Evolutionary conservation across 2,329 filamentous ascomycete genomes (phyloP), one percentile per base, ranked within the genome.

Genomic region (Davidsoniella australis): DNA sequence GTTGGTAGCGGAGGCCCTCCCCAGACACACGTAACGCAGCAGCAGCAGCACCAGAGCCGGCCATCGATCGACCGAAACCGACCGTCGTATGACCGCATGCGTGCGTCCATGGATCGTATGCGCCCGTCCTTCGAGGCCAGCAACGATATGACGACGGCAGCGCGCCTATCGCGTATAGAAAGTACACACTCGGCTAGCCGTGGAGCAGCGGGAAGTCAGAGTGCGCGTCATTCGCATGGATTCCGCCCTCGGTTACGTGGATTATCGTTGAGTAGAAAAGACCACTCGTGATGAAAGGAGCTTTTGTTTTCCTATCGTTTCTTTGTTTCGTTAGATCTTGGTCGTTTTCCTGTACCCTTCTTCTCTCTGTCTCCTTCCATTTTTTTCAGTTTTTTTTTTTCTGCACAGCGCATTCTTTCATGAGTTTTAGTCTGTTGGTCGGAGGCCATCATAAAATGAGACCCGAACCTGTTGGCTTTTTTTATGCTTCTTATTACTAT

Each of bases 141-240:
- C 62, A 83, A 79, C 58, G 91, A 96, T 58, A 94, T 95, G 60
- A 94, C 89, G 0, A 88, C 84, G 24, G 88, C 88, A 12, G 86
- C 86, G 37, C 79, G 89, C 61, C 67, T 98, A 56, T 81, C 80
- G 44, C 75, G 87, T 54, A 77, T 94, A 56, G 91, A 95, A 67
- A 88, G 83, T 20, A 76, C 71, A 45, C 74, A 77, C 49, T 79
- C 72, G 20, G 53, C 52, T 9, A 47, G 40, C 7, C 33, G 20
- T 4, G 46, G 38, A 5, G 14, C 38, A 24, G 16, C 36, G 26
- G 38, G 29, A 18, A 18, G 23, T 14, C 40, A 44, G 38, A 47
- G 37, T 12, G 50, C 33, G 46, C 48, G 41, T 20, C 36, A 47
- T 33, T 53, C 48, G 33, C 29, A 14, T 7, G 42, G 38, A 18